These are phyloP conservation scores for Trichoderma sp. DNA, from an alignment of 2,329 filamentous ascomycete species.

Conservation along the genomic window DNA sequence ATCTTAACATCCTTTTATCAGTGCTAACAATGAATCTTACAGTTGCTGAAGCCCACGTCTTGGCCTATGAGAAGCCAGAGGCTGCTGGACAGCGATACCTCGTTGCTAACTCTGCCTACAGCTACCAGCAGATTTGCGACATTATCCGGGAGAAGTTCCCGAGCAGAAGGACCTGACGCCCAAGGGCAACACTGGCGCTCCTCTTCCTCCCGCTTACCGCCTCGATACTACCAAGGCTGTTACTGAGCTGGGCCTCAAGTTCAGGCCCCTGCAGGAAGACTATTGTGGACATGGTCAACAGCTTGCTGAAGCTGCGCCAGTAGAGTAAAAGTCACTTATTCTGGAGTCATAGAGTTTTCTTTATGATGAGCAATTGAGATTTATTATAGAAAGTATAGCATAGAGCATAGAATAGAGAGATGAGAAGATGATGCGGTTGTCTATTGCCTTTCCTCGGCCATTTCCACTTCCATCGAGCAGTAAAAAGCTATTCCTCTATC, in stretches of 20 bases:
- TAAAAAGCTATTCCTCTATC: background rate
- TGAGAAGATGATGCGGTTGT: background rate
- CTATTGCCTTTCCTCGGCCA: background rate
- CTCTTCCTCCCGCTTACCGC: background rate
- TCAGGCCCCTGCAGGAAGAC: background rate
- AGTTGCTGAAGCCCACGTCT: background rate
- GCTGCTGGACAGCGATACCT: conserved; percentile 3
- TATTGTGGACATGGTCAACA: background rate
- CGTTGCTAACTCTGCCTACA: background rate
- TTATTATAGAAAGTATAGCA: background rate
- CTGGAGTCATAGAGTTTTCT: background rate
- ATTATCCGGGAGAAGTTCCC: background rate
- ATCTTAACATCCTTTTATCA: rapidly evolving
- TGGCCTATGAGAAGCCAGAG: background rate
- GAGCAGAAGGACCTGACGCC: background rate
- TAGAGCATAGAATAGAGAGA: background rate
- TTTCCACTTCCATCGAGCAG: background rate
- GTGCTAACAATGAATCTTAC: background rate
- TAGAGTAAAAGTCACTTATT: background rate
- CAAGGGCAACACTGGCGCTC: background rate
- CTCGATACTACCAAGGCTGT: background rate
- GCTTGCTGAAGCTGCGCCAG: background rate
- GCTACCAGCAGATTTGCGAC: conserved; percentile 1
- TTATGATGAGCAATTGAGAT: background rate
- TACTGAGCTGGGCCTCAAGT: background rate